Evolutionary conservation across 345 rosid species (phyloP), one percentile per base, ranked within the genome.

Genomic region (Diplotaxis tenuifolia): DNA sequence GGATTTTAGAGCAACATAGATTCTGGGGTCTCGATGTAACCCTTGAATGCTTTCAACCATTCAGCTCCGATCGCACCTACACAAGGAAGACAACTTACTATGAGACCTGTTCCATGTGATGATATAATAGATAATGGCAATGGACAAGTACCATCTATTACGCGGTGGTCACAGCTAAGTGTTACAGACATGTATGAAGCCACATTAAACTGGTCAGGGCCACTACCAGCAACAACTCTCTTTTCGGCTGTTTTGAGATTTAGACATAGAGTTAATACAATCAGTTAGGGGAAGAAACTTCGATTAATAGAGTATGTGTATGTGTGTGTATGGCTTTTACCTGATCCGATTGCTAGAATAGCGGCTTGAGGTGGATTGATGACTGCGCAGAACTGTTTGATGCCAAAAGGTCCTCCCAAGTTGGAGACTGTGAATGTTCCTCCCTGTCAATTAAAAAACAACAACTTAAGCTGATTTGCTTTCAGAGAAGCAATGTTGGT

Each of bases 341-440:
- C 96, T 3, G 96, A 88, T 40, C 96, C 96, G 27, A 94, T 87
- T 6, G 98, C 97, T 62, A 94, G 90, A 82, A 94, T 94, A 71
- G 93, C 96, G 4, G 98, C 79, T 76, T 94, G 97, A 72, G 97
- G 99, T 74, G 97, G 99, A 82, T 92, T 95, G 60, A 95, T 80
- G 63, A 92, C 90, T 45, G 97, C 99, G 72, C 96, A 92, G 67
- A 95, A 90, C 68, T 95, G 97, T 81, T 87, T 92, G 83, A 95
- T 80, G 15, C 97, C 97, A 36, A 90, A 92, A n/a, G 99, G 96
- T 47, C 98, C 98, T 68, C 99, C 99, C 84, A 95, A 82, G 82
- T 95, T 95, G 59, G 99, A 86, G 22, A 95, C 96, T 9, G 96
- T 87, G 65, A 95, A 95, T 18, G 99, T 92, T 65, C 99, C 99